These are phyloP conservation scores for Macadamia tetraphylla DNA, from an alignment of 164 flowering plant genomes.

Conservation along the genomic window DNA sequence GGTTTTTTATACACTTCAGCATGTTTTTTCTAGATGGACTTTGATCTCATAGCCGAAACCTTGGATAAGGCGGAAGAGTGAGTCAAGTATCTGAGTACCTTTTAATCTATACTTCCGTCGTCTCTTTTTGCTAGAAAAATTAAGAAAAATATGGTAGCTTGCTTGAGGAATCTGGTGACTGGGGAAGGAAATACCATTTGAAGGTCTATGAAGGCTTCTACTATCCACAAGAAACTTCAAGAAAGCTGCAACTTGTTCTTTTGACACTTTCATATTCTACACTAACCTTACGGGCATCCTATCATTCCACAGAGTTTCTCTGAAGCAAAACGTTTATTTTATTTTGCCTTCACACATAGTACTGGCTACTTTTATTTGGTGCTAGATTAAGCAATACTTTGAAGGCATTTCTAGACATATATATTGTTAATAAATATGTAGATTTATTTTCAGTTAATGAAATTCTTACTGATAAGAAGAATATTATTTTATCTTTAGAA, in stretches of 20 bases:
- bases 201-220: conserved; percentile 95
- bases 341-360: not conserved
- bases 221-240: conserved; percentile 88
- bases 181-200: conserved; percentile 96
- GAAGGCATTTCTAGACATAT: too few species aligned
- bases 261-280: conserved; percentile 90
- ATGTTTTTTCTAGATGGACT: conserved; percentile 93
- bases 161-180: conserved; percentile 99
- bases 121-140: not conserved
- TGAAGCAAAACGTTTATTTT: conserved; percentile 78
- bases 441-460: too few species aligned
- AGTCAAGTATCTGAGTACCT: conserved; percentile 12
- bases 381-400: not conserved
- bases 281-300: conserved; percentile 89
- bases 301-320: conserved; percentile 85
- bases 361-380: not conserved
- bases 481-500: conserved; percentile 22
- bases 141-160: conserved; percentile 38
- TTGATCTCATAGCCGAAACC: conserved; percentile 91
- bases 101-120: not conserved
- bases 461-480: not conserved
- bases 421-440: not conserved
- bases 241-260: conserved; percentile 84
- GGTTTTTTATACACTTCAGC: conserved; percentile 80
- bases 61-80: conserved; percentile 96